phyloP scores from a whole-genome alignment of 2,329 filamentous ascomycete species.

The Xylogone sp. region DNA sequence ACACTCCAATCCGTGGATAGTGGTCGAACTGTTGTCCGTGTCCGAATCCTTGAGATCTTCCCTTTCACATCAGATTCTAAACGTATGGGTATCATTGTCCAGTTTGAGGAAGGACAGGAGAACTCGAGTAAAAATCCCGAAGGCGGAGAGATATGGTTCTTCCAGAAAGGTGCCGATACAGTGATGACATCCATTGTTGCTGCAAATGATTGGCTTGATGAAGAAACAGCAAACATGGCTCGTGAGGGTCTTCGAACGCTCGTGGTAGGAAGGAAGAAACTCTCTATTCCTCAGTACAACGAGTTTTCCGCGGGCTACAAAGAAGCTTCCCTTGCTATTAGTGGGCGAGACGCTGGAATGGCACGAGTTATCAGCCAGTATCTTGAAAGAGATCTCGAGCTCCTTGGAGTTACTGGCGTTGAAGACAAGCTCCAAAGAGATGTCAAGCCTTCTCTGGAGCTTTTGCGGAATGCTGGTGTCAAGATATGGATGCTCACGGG shows the following conservation, averaged over 20 bases:
- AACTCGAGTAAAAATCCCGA: constrained; percentile 44
- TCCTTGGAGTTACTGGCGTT: constrained; percentile 95
- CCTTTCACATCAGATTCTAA: constrained; percentile 98
- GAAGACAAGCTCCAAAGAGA: constrained; percentile 96
- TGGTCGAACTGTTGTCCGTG: constrained; percentile 72
- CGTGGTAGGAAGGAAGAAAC: constrained; percentile 86
- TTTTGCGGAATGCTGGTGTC: constrained; percentile 93
- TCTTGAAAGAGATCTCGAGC: constrained; percentile 83
- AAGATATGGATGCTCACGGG: constrained; percentile 99
- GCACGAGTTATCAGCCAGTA: constrained; percentile 73
- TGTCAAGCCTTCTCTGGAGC: constrained; percentile 91
- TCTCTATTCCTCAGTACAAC: constrained; percentile 74
- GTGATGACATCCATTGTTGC: constrained; percentile 97
- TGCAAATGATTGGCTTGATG: constrained; percentile 96
- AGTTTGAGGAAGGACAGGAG: constrained; percentile 64
- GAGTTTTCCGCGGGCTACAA: constrained; percentile 74
- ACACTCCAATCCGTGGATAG: constrained; percentile 73
- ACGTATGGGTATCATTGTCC: constrained; percentile 94
- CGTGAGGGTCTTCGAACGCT: constrained; percentile 91
- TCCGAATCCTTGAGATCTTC: constrained; percentile 89
- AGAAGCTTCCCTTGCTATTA: constrained; percentile 76
- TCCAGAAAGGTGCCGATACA: constrained; percentile 96
- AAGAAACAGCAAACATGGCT: constrained; percentile 99
- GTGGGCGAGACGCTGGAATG: constrained; percentile 77
- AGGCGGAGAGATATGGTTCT: constrained; percentile 90